Evolutionary conservation across 495 filamentous ascomycete genomes (phyloP).

Genomic region (Oidiodendron maius): DNA sequence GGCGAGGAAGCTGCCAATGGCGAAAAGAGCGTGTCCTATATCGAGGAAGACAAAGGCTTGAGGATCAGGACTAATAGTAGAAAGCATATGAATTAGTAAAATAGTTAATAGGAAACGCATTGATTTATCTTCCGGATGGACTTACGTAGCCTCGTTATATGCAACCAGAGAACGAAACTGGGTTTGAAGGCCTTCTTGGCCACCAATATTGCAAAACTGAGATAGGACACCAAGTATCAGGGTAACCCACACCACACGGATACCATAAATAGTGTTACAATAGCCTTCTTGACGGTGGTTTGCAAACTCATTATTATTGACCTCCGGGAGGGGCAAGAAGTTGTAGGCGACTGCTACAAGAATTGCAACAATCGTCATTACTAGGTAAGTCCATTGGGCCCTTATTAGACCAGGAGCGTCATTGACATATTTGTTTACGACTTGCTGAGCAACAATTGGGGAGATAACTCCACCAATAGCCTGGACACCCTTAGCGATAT

Average conservation of each 20-base stretch:
- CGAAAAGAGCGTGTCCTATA: constrained; percentile 32
- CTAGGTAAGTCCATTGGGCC: not conserved
- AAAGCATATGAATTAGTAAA: not conserved
- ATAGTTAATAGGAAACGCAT: not conserved
- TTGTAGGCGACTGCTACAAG: not conserved
- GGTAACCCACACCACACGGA: not conserved
- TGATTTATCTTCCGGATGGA: not conserved
- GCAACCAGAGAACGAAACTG: not conserved
- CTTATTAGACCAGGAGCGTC: not conserved
- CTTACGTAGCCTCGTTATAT: not conserved
- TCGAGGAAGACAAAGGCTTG: not conserved
- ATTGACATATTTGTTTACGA: not conserved
- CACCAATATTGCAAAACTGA: not conserved
- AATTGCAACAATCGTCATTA: not conserved
- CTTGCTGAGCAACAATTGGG: not conserved
- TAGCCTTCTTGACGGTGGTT: not conserved
- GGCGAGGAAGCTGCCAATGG: constrained; percentile 36
- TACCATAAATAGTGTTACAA: not conserved
- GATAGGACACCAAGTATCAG: not conserved
- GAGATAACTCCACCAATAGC: not conserved
- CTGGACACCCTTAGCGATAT: not conserved
- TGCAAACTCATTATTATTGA: not conserved
- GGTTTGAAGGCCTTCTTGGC: not conserved
- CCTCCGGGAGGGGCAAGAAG: not conserved
- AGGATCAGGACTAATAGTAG: not conserved